Evolutionary conservation across 2,329 filamentous ascomycete genomes (phyloP), one percentile per base, ranked within the genome.

Genomic region (Colletotrichum cereale): DNA sequence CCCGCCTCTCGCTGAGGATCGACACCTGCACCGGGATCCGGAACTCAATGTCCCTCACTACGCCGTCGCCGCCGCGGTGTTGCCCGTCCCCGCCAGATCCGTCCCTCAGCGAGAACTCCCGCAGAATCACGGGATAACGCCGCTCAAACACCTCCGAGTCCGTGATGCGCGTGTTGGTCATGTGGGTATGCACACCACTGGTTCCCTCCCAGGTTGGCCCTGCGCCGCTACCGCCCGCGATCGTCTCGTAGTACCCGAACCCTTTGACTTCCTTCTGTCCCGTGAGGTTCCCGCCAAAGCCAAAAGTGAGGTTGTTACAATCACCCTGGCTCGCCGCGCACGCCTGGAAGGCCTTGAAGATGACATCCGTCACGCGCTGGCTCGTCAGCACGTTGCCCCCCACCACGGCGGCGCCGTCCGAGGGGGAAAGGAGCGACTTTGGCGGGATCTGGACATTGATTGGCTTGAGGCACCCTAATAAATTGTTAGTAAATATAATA

Each of bases 231-330:
- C 93, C 93, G 8, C 83, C 83, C 5, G 83, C 83, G 73, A 85
- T 85, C 1, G 93, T 96, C 81, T 96, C 93, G 78, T 85, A 85
- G 75, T 84, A 85, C 18, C 83, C 83, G 67, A 85, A 85, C 24
- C 83, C 83, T 57, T 80, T 81, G 29, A 84, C 75, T 4, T 79
- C 79, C 5, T 79, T 77, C 52, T 80, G 73, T 6, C 82, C 82
- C 1, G 77, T 79, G 44, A 82, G 75, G 64, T 84, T 84, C 10
- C 83, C 83, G 11, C 83, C 91, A 76, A 94, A 94, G 62, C 93
- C 93, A 76, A 96, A 96, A 0, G 93, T 96, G 11, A 96, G 85
- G 77, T 96, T 96, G 80, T 96, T 96, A 78, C 91, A 93, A 80
- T 93, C 92, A 16, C 93, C 93, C 76, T 96, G 93, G 11, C 88